Evolutionary conservation across 208 protist genomes (phyloP).

Genomic region (Naegleria gruberi): DNA sequence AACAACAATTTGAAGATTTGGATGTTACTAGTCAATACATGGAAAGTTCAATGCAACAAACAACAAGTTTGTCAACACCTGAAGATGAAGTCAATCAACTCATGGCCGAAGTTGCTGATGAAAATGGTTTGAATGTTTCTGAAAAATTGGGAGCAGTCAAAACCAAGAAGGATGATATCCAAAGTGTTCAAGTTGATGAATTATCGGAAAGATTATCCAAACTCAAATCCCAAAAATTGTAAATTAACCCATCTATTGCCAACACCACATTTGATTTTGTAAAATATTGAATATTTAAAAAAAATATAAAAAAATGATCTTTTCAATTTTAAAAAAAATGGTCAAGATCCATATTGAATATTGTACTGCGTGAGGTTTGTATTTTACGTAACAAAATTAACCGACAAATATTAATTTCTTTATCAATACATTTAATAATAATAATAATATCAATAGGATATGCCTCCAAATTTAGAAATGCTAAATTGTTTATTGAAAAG

Average conservation of each 20-base stretch:
- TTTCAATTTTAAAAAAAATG: no score
- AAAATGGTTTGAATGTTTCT: constrained; percentile 74
- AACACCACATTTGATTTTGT: no score
- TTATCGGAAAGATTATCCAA: constrained; percentile 37
- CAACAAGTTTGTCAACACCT: constrained; percentile 73
- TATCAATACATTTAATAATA: background rate
- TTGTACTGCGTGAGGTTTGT: background rate
- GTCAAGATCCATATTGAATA: background rate
- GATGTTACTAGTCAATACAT: constrained; percentile 84
- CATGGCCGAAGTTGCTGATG: constrained; percentile 85
- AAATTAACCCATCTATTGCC: no score
- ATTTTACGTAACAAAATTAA: background rate
- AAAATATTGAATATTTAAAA: no score
- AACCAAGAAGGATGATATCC: background rate
- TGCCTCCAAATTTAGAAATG: background rate
- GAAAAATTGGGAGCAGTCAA: constrained; percentile 33
- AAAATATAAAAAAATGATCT: no score
- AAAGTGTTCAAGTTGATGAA: constrained; percentile 37
- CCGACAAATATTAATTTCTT: background rate
- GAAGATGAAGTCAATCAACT: constrained; percentile 78
- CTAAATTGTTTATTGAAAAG: background rate
- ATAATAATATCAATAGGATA: background rate
- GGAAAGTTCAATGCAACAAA: constrained; percentile 79
- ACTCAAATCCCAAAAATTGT: constrained; percentile 28
- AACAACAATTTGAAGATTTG: constrained; percentile 92